Conservation (phyloP, 306 rosid species). For the Calophaca sinica region DNA sequence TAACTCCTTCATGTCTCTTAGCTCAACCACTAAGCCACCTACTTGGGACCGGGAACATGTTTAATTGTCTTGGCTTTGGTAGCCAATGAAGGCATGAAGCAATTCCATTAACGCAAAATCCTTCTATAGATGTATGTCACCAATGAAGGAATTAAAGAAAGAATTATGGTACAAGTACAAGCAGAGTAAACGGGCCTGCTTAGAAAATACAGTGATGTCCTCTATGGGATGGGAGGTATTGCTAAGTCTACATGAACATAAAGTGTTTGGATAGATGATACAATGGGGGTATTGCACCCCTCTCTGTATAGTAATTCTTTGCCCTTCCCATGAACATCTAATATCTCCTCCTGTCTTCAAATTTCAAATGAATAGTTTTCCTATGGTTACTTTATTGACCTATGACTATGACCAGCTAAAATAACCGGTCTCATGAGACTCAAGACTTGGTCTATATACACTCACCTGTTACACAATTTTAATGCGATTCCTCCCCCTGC, state of each 20-base stretch:
- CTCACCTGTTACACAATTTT: too few species aligned
- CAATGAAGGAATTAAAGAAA: constrained; percentile 25
- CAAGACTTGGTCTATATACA: constrained; percentile 39
- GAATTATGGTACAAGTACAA: constrained; percentile 16
- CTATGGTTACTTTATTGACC: constrained; percentile 40
- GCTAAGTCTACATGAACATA: constrained; percentile 38
- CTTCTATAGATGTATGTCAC: background rate
- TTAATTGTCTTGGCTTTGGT: too few species aligned
- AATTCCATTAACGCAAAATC: too few species aligned
- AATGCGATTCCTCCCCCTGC: constrained; percentile 64
- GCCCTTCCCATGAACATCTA: constrained; percentile 31
- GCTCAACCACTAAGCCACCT: too few species aligned
- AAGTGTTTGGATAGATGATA: constrained; percentile 22
- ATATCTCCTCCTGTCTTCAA: constrained; percentile 28
- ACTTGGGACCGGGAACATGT: too few species aligned
- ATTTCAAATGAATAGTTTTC: constrained; percentile 42
- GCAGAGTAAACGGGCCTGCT: background rate
- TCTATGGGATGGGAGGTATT: constrained; percentile 3
- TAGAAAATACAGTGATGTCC: background rate
- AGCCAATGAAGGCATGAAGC: too few species aligned
- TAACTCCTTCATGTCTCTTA: too few species aligned
- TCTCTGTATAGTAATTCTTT: constrained; percentile 33
- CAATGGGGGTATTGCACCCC: constrained; percentile 28
- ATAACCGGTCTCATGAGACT: background rate
- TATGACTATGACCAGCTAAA: constrained; percentile 37